A percentile compares a stretch with the other conserved stretches of the same genome.
Conservation (phyloP, 2,329 filamentous ascomycete genomes). For the Aureobasidium uvarum region DNA sequence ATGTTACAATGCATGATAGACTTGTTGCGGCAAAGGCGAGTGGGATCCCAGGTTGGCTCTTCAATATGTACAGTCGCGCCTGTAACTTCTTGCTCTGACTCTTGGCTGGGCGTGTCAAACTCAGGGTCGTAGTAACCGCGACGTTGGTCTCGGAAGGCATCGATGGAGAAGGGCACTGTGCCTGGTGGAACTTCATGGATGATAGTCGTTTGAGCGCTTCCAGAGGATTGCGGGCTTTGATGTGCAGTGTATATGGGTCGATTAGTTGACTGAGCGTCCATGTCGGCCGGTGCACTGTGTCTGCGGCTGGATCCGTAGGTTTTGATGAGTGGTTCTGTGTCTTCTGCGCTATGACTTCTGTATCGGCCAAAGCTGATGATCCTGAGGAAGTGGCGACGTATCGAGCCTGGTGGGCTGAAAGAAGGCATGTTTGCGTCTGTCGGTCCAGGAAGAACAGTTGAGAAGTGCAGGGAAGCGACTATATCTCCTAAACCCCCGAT, state of each 20-base stretch:
- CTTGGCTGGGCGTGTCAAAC: background rate
- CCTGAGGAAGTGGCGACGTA: constrained; percentile 6
- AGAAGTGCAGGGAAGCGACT: background rate
- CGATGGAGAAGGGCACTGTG: background rate
- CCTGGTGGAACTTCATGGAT: background rate
- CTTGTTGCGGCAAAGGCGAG: background rate
- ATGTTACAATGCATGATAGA: background rate
- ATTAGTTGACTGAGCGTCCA: background rate
- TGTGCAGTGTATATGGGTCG: background rate
- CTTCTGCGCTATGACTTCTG: constrained; percentile 1
- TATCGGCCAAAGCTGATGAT: constrained; percentile 13
- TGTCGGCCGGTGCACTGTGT: constrained; percentile 2
- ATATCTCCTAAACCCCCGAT: background rate
- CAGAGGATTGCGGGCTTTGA: background rate
- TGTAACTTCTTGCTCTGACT: background rate
- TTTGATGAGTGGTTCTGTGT: background rate
- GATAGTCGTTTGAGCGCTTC: background rate
- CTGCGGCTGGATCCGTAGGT: background rate
- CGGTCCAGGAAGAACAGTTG: background rate
- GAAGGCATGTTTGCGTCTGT: constrained; percentile 9
- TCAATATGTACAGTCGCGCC: background rate
- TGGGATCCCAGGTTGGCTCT: background rate
- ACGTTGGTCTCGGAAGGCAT: constrained; percentile 6
- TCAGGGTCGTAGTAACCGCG: background rate
- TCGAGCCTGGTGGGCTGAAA: background rate